phyloP scores from a whole-genome alignment of 164 flowering plant genomes.

The Brasenia schreberi region DNA sequence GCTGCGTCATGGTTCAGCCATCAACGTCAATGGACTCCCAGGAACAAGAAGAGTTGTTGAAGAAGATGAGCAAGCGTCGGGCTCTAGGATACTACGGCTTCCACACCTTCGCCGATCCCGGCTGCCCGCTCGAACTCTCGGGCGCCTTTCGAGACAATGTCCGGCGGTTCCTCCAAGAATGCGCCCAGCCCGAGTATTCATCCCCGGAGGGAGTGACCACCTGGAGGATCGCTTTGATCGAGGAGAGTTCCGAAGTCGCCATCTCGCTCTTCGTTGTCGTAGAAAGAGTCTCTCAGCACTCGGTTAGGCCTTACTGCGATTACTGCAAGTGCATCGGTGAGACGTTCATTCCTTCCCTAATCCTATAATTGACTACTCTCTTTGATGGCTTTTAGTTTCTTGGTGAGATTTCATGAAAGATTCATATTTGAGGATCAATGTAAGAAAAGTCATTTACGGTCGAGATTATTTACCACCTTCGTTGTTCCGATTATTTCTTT shows the following conservation, averaged over 20 bases:
- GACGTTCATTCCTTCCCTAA: not conserved
- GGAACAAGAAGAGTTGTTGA: not conserved
- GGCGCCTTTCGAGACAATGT: slow-evolving; percentile 68
- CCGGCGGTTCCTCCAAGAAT: slow-evolving; percentile 39
- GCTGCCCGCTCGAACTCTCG: slow-evolving; percentile 24
- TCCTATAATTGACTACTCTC: not conserved
- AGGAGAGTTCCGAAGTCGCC: slow-evolving; percentile 33
- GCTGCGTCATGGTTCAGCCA: not conserved
- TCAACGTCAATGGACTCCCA: not conserved
- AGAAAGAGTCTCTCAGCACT: slow-evolving; percentile 32
- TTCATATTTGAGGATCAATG: not conserved
- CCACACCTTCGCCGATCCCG: slow-evolving; percentile 41
- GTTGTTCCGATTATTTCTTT: not conserved
- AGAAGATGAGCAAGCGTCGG: not conserved
- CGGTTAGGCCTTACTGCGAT: slow-evolving; percentile 51
- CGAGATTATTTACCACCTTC: not conserved
- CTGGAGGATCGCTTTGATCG: slow-evolving; percentile 55
- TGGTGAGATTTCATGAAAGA: not conserved
- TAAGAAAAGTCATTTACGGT: not conserved
- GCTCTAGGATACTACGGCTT: slow-evolving; percentile 13
- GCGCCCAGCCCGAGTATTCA: slow-evolving; percentile 42
- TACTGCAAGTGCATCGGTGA: slow-evolving; percentile 65
- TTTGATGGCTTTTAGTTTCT: not conserved
- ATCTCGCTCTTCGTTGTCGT: slow-evolving; percentile 67
- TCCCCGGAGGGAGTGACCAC: slow-evolving; percentile 35